phyloP scores from a whole-genome alignment of 208 protist species.

The Trypanosoma platydactyli region DNA sequence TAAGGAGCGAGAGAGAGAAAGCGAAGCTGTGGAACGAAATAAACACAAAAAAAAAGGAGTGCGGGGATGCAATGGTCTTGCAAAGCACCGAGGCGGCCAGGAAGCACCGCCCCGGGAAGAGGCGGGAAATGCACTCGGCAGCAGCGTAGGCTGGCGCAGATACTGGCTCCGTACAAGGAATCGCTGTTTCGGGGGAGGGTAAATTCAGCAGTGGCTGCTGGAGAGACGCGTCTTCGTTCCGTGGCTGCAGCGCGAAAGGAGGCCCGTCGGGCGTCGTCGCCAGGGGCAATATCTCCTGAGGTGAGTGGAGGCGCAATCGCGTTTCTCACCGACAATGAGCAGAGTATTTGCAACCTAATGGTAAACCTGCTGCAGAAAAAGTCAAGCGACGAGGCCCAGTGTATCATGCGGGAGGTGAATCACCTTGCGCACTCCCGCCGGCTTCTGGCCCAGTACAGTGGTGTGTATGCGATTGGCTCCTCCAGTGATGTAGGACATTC shows the following conservation, averaged over 20 bases:
- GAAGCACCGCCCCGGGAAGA: background rate
- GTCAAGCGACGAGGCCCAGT: slow-evolving; percentile 18
- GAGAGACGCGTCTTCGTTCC: background rate
- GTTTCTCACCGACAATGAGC: slow-evolving; percentile 21
- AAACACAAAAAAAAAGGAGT: too few species aligned
- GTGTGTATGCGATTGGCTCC: slow-evolving; percentile 17
- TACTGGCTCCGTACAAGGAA: slow-evolving; percentile 1
- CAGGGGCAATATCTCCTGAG: too few species aligned
- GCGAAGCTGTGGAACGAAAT: too few species aligned
- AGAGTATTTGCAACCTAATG: slow-evolving; percentile 30
- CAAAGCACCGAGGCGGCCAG: background rate
- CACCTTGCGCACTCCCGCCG: slow-evolving; percentile 18
- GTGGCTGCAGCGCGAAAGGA: slow-evolving; percentile 7
- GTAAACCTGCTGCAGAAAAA: slow-evolving; percentile 20
- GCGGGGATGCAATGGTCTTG: background rate
- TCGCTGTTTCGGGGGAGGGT: background rate
- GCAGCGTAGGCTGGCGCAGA: background rate
- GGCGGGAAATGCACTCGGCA: background rate
- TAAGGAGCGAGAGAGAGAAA: too few species aligned
- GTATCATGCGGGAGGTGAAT: slow-evolving; percentile 19
- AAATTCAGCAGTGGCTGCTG: background rate
- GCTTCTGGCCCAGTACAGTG: slow-evolving; percentile 29
- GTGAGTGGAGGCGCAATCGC: background rate
- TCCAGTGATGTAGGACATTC: background rate
- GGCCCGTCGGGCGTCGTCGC: background rate